Conservation (phyloP, 371 early-diverging fungal species). For the Mortierella sp. region DNA sequence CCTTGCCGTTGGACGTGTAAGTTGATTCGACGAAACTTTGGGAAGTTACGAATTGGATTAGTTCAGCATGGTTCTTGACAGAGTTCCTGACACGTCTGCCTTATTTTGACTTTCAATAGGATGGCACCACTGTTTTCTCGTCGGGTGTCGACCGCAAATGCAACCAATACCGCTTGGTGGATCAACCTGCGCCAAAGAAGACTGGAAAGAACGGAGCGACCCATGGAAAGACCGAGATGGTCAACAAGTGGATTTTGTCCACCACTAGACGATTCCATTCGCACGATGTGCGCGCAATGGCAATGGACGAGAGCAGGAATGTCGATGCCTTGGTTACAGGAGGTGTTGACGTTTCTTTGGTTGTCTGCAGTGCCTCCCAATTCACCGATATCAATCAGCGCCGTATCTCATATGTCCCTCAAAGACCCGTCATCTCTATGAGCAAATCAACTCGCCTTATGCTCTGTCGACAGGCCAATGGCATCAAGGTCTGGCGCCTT, state of each 20-base stretch:
- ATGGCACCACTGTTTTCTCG: slow-evolving; percentile 83
- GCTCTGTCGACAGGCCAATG: slow-evolving; percentile 70
- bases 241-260: slow-evolving; percentile 79
- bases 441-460: slow-evolving; percentile 73
- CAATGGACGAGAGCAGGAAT: slow-evolving; percentile 72
- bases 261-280: slow-evolving; percentile 90
- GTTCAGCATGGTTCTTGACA: not conserved
- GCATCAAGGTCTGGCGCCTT: slow-evolving; percentile 85
- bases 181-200: slow-evolving; percentile 44
- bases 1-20: slow-evolving; percentile 71
- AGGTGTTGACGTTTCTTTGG: slow-evolving; percentile 84
- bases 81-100: not conserved
- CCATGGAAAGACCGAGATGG: slow-evolving; percentile 31
- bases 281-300: slow-evolving; percentile 92
- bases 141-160: slow-evolving; percentile 94
- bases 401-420: slow-evolving; percentile 85
- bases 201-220: slow-evolving; percentile 51
- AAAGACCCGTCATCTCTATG: slow-evolving; percentile 77
- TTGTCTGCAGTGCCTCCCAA: slow-evolving; percentile 72
- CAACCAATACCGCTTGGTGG: slow-evolving; percentile 73
- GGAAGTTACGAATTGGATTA: not conserved
- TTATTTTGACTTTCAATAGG: slow-evolving; percentile 18
- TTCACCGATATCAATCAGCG: slow-evolving; percentile 79
- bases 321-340: slow-evolving; percentile 86
- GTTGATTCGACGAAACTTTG: not conserved